Base-by-base conservation (phyloP, 331 rosid genomes). In the Arachis monticola region DNA sequence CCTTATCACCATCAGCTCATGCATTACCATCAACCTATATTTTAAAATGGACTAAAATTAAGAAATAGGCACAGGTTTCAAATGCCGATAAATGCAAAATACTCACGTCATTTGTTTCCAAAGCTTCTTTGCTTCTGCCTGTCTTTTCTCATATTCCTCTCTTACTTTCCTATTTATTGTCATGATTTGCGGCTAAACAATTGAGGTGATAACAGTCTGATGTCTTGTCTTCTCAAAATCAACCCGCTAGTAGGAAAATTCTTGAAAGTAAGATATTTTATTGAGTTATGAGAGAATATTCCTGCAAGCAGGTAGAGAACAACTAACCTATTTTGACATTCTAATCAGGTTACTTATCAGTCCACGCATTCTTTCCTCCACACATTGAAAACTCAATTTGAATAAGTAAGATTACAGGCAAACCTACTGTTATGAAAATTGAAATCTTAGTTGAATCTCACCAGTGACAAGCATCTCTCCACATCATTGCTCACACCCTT, bases 111-210 rank as follows among this genome's bases (percentile, higher is more conserved):
- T 84, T 70, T 74, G 71, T 84, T 80, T 92, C 60, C 87, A 89
- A 27, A 84, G 84, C 77, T 87, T 88, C 58, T 94, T 96, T 77
- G 85, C 84, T 85, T 92, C 97, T 6, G 96, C 89, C 83, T 87
- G 95, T 68, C 90, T 94, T 78, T 83, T 92, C 77, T 90, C 96
- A 93, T 94, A 94, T 72, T 91, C 96, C 67, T 91, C 95, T 83
- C 82, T 83, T 65, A 91, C 91, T 73, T 83, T 89, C 76, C 55
- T 79, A 75, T 89, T 91, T 81, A 88, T 80, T 79, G 79, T 47
- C 83, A 82, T 79, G 78, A 93, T 88, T 65, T 88, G 87, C 76
- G 84, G 91, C 67, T 75, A 80, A 81, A 91, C 85, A 82, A 89
- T 91, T 2, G 90, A 88, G 48, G 96, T 88, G 75, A 80, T 72